Evolutionary conservation across 2,329 filamentous ascomycete genomes (phyloP).

Genomic region (Waltergamsia citrina): DNA sequence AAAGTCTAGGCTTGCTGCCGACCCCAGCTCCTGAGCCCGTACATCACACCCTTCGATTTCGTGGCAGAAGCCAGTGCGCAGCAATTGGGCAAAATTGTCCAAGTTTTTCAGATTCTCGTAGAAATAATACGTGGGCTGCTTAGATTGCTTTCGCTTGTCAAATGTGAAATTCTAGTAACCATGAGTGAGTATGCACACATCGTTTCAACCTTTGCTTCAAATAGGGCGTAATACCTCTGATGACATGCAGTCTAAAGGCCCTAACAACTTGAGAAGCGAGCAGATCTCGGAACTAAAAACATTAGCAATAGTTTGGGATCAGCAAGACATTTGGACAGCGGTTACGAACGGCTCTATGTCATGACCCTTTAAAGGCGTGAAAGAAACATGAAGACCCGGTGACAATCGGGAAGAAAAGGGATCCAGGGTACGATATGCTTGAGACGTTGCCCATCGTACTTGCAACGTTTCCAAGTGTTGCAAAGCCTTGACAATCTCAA

Average conservation of each 20-base stretch:
- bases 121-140: slow-evolving; percentile 56
- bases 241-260: slow-evolving; percentile 41
- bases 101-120: slow-evolving; percentile 55
- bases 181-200: too few relatives aligned
- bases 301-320: too few relatives aligned
- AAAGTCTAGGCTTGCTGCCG: slow-evolving; percentile 62
- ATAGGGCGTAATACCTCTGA: slow-evolving; percentile 12
- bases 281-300: slow-evolving; percentile 41
- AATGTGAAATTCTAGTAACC: neutral
- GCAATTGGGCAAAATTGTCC: slow-evolving; percentile 39
- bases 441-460: slow-evolving; percentile 64
- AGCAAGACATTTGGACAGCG: slow-evolving; percentile 2
- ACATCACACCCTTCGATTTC: slow-evolving; percentile 38
- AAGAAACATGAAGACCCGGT: slow-evolving; percentile 64
- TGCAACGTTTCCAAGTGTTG: slow-evolving; percentile 61
- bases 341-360: slow-evolving; percentile 12
- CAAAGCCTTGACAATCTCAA: slow-evolving; percentile 53
- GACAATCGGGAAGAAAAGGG: slow-evolving; percentile 69
- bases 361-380: slow-evolving; percentile 35
- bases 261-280: slow-evolving; percentile 48
- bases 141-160: slow-evolving; percentile 13
- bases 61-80: slow-evolving; percentile 42
- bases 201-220: too few relatives aligned
- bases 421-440: slow-evolving; percentile 46
- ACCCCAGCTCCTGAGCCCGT: slow-evolving; percentile 30